Base-by-base conservation (phyloP, 495 filamentous ascomycete genomes). In the Neurospora sp. region DNA sequence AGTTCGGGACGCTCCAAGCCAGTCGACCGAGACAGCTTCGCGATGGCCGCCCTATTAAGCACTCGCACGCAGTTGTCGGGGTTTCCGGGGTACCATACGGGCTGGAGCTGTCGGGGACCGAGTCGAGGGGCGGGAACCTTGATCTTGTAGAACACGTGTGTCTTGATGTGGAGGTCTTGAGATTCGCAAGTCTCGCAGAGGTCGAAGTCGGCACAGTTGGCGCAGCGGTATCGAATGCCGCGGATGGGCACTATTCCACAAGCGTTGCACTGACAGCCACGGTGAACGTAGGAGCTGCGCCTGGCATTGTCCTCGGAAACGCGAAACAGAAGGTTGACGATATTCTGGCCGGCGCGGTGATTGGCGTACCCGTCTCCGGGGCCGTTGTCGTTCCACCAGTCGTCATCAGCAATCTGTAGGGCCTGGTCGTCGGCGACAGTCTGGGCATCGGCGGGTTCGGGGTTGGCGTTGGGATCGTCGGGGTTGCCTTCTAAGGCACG, bases 91-190 rank as follows among this genome's bases (percentile, higher is more conserved):
- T 98, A 98, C 90, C 92, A 95, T 4, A 93, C 89, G 4, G 92
- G 91, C 76, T 93, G 90, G 14, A 90, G 89, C 79, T 94, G 89
- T 70, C 85, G 80, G 46, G 83, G 81, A 70, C 82, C 84, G 27
- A 86, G 81, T 14, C 85, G 80, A 1, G 85, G 85, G 54, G 83
- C 84, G 14, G 85, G 85, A 35, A 87, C 76, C 71, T 81, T 82
- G 78, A 87, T 91, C 81, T 98, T 98, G 85, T 95, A 97, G 85
- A 99, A 97, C 60, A 99, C 85, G 83, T 99, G 96, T 0, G 94
- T 97, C 82, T 95, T 97, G 74, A 87, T 89, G 79, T 99, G 96
- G 1, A 93, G 85, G 71, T 92, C 90, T 80, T 93, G 89, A 5
- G 92, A 90, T 82, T 98, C 95, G 79, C 95, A 98, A 10, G 88